Evolutionary conservation across 208 protist species (phyloP).

Genomic region (Blechomonas ayalai): DNA sequence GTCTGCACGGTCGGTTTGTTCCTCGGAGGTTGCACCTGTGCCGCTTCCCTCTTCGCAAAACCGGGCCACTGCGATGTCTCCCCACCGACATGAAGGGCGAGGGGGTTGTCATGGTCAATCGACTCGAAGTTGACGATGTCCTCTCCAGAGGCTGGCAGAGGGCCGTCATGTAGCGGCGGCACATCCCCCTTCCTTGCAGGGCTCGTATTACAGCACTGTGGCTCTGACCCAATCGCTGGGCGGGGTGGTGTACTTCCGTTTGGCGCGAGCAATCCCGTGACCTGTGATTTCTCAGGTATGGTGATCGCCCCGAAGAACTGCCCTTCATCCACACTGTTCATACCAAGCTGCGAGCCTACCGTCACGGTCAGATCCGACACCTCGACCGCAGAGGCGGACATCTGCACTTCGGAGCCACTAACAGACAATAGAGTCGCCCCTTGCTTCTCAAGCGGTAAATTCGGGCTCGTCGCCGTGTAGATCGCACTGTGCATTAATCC

Average conservation of each 20-base stretch:
- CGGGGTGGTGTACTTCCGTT: background rate
- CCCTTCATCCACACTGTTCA: too few relatives aligned
- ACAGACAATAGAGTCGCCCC: too few relatives aligned
- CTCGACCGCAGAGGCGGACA: slow-evolving; percentile 35
- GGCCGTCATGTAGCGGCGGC: slow-evolving; percentile 8
- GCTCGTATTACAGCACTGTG: slow-evolving; percentile 9
- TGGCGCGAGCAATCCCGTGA: background rate
- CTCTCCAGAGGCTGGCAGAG: slow-evolving; percentile 10
- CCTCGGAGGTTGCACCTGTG: too few relatives aligned
- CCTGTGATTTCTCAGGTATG: too few relatives aligned
- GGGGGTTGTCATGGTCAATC: slow-evolving; percentile 6
- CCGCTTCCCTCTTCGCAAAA: background rate
- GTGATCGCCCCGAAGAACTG: too few relatives aligned
- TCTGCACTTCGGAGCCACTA: too few relatives aligned
- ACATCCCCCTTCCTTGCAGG: slow-evolving; percentile 13
- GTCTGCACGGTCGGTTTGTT: slow-evolving; percentile 6
- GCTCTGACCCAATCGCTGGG: slow-evolving; percentile 4
- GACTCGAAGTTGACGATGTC: slow-evolving; percentile 24
- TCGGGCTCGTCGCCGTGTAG: too few relatives aligned
- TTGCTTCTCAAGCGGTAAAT: too few relatives aligned
- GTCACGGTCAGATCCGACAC: slow-evolving; percentile 43
- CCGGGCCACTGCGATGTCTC: too few relatives aligned
- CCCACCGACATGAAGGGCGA: too few relatives aligned
- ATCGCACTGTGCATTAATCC: too few relatives aligned
- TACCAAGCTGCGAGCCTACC: too few relatives aligned